Evolutionary conservation across 1,139 yeast species (phyloP), one percentile per base, ranked within the genome.

Genomic region (Suhomyces panamericanus): DNA sequence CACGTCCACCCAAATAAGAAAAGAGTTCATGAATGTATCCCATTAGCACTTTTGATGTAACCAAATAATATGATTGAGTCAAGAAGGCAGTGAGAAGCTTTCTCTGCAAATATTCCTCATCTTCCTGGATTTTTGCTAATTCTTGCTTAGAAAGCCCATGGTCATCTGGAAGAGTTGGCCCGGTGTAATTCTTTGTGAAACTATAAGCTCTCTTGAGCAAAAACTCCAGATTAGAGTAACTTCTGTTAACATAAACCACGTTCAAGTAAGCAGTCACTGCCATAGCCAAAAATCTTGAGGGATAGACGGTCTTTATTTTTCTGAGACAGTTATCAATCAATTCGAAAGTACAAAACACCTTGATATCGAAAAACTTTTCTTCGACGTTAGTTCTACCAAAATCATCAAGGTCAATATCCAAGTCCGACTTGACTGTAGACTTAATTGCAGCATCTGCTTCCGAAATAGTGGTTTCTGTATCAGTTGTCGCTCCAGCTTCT

Each of bases 231-330:
- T 75, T 58, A 16, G 60, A 17, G 33, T 45, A 35, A 13, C 53
- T 51, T 9, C 64, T 58, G 57, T 80, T 81, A 11, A 58, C 53
- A 24, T 74, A 70, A 12, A 79, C 58, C 43, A 78, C 71, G 42
- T 79, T 80, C 38, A 84, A 63, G 36, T 81, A 62, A 0, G 88
- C 71, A 1, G 84, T 62, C 0, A 83, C 69, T 1, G 82, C 78
- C 77, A 87, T 84, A 1, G 85, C 76, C 43, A 91, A 67, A 57
- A 87, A 87, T 49, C 87, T 75, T 1, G 96, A 85, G 11, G 96
- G 96, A 56, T 83, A 83, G 17, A 38, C 61, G 0, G 95, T 85
- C 35, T 74, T 68, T 50, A 85, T 81, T 44, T 80, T 67, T 49
- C 65, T 67, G 55, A 85, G 60, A 37, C 81, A 76, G 40, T 78